These are phyloP conservation scores for Microdochium paspali DNA, from an alignment of 2,329 filamentous ascomycete species.

Conservation along the genomic window DNA sequence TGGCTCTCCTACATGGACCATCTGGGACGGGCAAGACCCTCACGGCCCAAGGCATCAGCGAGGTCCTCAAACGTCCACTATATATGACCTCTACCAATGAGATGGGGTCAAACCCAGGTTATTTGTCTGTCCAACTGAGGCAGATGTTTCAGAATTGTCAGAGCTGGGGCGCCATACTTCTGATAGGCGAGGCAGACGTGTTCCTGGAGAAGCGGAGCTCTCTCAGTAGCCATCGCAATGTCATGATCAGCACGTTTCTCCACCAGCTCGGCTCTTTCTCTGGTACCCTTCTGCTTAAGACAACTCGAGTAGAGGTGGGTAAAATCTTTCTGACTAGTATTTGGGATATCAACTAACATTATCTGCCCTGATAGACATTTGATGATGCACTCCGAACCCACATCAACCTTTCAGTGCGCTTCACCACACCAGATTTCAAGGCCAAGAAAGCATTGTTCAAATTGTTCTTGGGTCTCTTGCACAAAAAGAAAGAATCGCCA, in stretches of 20 bases:
- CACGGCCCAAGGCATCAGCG: conserved; percentile 78
- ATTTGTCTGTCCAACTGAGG: conserved; percentile 23
- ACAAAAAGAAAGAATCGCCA: not conserved
- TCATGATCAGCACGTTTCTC: conserved; percentile 22
- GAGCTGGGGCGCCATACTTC: conserved; percentile 17
- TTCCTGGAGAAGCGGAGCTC: conserved; percentile 17
- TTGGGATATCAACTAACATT: too few species aligned
- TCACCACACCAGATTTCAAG: conserved; percentile 6
- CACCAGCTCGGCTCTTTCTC: conserved; percentile 21
- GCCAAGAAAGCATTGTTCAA: not conserved
- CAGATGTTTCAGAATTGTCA: conserved; percentile 16
- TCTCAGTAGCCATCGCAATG: conserved; percentile 11
- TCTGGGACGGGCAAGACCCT: conserved; percentile 85
- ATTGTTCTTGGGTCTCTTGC: not conserved
- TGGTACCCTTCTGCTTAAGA: conserved; percentile 31
- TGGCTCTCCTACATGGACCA: conserved; percentile 73
- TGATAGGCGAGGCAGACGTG: conserved; percentile 22
- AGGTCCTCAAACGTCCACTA: conserved; percentile 70
- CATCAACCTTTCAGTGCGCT: conserved; percentile 29
- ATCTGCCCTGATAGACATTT: too few species aligned
- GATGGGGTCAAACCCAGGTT: conserved; percentile 66
- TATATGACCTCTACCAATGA: conserved; percentile 80
- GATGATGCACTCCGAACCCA: conserved; percentile 33
- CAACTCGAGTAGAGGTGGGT: conserved; percentile 25
- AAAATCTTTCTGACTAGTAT: too few species aligned